A percentile compares a stretch with the other conserved stretches of the same genome.
Conservation (phyloP, 352 stramenopile genomes). For the Globisporangium spinosum region DNA sequence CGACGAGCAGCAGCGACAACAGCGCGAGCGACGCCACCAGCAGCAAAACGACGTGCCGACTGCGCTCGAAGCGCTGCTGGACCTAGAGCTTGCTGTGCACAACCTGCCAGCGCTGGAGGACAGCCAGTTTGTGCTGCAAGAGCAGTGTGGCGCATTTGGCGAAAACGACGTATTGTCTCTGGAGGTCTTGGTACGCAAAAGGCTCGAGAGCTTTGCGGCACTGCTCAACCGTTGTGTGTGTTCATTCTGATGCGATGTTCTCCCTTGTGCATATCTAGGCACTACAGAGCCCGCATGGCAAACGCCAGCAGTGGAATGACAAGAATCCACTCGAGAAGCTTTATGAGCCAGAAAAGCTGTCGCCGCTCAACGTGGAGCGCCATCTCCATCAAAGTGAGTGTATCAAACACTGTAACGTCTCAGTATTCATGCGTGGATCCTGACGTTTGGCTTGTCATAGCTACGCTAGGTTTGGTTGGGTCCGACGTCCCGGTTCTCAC, state of each 20-base stretch:
- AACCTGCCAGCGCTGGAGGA: conserved; percentile 16
- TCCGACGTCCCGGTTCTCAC: conserved; percentile 26
- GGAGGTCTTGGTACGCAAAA: conserved; percentile 46
- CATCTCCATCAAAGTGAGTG: neutral
- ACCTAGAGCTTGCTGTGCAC: conserved; percentile 48
- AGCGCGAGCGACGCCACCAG: neutral
- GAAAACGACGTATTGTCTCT: conserved; percentile 35
- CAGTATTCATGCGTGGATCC: neutral
- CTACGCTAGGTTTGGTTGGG: neutral
- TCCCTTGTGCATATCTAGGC: conserved; percentile 30
- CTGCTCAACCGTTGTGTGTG: neutral
- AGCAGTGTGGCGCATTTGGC: conserved; percentile 13
- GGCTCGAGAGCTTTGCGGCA: too few relatives aligned
- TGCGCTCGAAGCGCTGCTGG: conserved; percentile 38
- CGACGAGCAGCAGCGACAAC: neutral
- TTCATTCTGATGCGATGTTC: neutral
- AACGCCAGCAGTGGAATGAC: conserved; percentile 48
- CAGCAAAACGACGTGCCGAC: conserved; percentile 17
- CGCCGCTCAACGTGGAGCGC: neutral
- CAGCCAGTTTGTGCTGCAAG: conserved; percentile 26
- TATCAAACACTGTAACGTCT: neutral
- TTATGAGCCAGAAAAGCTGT: conserved; percentile 21
- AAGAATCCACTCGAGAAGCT: conserved; percentile 15
- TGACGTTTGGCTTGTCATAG: neutral
- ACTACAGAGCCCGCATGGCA: conserved; percentile 66